Percentiles rank a stretch among this genome's conserved stretches.
Conservation (phyloP, 2,329 filamentous ascomycete species). For the Paraphaeosphaeria sporulosa region DNA sequence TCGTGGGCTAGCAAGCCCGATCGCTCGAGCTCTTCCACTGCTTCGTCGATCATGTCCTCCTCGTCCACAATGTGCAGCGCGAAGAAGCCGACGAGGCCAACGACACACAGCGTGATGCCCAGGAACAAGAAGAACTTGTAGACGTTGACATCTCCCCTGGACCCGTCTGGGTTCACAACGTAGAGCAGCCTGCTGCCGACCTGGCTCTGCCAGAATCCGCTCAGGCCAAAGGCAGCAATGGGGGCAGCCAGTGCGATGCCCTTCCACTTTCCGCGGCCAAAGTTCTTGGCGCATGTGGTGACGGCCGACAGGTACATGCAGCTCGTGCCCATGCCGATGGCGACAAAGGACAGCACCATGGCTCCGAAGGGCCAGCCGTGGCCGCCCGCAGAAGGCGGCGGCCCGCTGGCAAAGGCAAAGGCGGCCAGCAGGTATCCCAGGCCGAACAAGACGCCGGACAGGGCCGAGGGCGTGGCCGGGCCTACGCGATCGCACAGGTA, state of each 20-base stretch:
- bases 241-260: constrained; percentile 89
- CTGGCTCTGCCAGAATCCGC: constrained; percentile 96
- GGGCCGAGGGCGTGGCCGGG: constrained; percentile 76
- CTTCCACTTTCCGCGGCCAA: constrained; percentile 85
- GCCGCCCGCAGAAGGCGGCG: constrained; percentile 59
- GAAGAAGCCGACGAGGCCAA: constrained; percentile 78
- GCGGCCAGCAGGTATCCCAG: constrained; percentile 85
- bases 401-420: constrained; percentile 71
- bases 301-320: constrained; percentile 89
- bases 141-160: constrained; percentile 70
- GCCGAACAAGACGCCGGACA: constrained; percentile 78
- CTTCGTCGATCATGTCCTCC: constrained; percentile 86
- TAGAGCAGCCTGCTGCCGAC: constrained; percentile 80
- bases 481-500: constrained; percentile 91
- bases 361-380: constrained; percentile 75
- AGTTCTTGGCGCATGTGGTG: constrained; percentile 98
- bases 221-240: constrained; percentile 91
- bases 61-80: constrained; percentile 82
- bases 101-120: constrained; percentile 70
- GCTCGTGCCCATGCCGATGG: constrained; percentile 83
- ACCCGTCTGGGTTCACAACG: constrained; percentile 70
- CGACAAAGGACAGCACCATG: constrained; percentile 86
- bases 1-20: constrained; percentile 83
- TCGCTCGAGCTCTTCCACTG: constrained; percentile 87
- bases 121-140: constrained; percentile 90